These are phyloP conservation scores for Arthrinium phaeospermum DNA, from an alignment of 2,329 filamentous ascomycete genomes.

Conservation along the genomic window DNA sequence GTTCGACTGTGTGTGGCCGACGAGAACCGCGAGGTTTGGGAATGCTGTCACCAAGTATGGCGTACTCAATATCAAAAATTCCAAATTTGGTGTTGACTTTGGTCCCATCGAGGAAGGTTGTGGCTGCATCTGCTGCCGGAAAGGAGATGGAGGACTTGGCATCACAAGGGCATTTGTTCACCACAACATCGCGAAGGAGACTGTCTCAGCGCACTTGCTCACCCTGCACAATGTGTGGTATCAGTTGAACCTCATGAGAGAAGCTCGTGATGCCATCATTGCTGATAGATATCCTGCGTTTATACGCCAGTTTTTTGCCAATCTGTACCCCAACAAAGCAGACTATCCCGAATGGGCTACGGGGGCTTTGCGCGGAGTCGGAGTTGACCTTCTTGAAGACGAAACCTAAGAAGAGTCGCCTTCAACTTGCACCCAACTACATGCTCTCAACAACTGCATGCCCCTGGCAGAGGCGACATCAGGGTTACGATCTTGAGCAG, in stretches of 20 bases:
- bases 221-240: slow-evolving; percentile 98
- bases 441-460: not conserved
- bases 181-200: slow-evolving; percentile 93
- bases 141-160: slow-evolving; percentile 72
- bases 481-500: not conserved
- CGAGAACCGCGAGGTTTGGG: slow-evolving; percentile 92
- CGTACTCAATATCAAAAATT: slow-evolving; percentile 83
- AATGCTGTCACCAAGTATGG: slow-evolving; percentile 86
- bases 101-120: slow-evolving; percentile 83
- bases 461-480: not conserved
- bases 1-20: slow-evolving; percentile 99
- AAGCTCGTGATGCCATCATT: slow-evolving; percentile 77
- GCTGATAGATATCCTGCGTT: slow-evolving; percentile 82
- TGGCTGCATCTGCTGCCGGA: slow-evolving; percentile 76
- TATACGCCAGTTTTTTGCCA: slow-evolving; percentile 76
- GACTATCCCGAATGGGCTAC: slow-evolving; percentile 86
- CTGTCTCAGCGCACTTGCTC: slow-evolving; percentile 81
- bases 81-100: slow-evolving; percentile 79
- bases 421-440: not conserved
- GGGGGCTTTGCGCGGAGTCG: slow-evolving; percentile 77
- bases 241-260: slow-evolving; percentile 81
- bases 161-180: slow-evolving; percentile 90
- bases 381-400: slow-evolving; percentile 68
- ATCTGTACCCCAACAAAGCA: slow-evolving; percentile 69
- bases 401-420: not conserved